Evolutionary conservation across 441 rosid genomes (phyloP).

Genomic region (Populus hybrid): DNA sequence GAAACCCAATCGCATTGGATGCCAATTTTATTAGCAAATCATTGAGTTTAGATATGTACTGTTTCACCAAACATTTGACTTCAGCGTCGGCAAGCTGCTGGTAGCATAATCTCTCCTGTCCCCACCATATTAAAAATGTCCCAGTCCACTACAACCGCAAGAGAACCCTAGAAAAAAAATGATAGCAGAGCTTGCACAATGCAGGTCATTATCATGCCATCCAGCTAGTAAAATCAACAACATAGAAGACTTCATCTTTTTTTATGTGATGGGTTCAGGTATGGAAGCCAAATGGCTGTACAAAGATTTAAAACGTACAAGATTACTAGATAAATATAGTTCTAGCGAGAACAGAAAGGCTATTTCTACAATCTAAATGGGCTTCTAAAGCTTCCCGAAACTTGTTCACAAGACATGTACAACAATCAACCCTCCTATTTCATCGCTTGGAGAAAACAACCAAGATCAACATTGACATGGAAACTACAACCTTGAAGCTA

Average conservation of each 20-base stretch:
- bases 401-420: slow-evolving; percentile 13
- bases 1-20: background rate
- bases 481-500: slow-evolving; percentile 72
- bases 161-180: background rate
- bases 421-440: slow-evolving; percentile 6
- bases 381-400: slow-evolving; percentile 13
- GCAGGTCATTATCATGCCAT: background rate
- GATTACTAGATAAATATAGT: background rate
- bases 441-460: slow-evolving; percentile 73
- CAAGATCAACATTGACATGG: slow-evolving; percentile 87
- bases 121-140: background rate
- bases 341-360: background rate
- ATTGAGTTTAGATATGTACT: background rate
- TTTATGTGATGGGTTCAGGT: background rate
- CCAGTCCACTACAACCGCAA: background rate
- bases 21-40: background rate
- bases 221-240: background rate
- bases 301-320: background rate
- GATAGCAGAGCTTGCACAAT: background rate
- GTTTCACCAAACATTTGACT: slow-evolving; percentile 1
- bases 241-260: background rate
- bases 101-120: background rate
- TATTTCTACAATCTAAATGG: slow-evolving; percentile 21
- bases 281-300: slow-evolving; percentile 2
- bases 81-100: background rate